A percentile compares a stretch with the other conserved stretches of the same genome.
phyloP scores from a whole-genome alignment of 116 monocot genomes.

The Zostera marina region DNA sequence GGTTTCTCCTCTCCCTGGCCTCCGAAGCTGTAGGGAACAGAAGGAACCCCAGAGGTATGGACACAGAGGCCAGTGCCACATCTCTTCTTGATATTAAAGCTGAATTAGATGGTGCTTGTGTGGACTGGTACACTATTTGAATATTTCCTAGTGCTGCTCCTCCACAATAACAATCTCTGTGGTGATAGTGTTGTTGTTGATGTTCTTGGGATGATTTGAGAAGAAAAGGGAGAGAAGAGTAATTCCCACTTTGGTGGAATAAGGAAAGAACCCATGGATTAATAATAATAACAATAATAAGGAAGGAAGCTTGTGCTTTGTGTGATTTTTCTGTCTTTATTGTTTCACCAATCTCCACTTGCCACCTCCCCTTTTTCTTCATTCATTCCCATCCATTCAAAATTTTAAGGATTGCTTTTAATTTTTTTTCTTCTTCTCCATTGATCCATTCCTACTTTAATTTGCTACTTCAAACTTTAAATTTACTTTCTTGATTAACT shows the following conservation, averaged over 20 bases:
- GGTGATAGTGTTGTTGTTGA: not conserved
- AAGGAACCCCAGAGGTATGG: slow-evolving; percentile 19
- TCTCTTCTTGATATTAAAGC: slow-evolving; percentile 33
- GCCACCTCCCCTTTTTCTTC: too few species aligned
- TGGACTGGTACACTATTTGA: not conserved
- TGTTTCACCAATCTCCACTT: too few species aligned
- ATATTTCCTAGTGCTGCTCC: not conserved
- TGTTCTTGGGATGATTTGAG: too few species aligned
- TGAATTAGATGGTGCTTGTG: not conserved
- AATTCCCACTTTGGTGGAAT: too few species aligned
- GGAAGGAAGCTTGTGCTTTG: not conserved
- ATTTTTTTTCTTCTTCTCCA: too few species aligned
- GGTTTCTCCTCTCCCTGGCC: slow-evolving; percentile 53
- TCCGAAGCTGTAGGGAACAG: slow-evolving; percentile 19
- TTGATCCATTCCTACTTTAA: too few species aligned
- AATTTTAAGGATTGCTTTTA: too few species aligned
- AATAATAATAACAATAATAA: too few species aligned
- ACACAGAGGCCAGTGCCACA: slow-evolving; percentile 19
- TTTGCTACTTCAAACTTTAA: too few species aligned
- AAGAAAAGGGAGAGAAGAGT: not conserved
- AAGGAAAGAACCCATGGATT: not conserved
- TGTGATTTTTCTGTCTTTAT: not conserved
- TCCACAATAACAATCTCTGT: not conserved
- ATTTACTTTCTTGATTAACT: too few species aligned
- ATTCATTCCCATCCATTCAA: too few species aligned